Base-by-base conservation (phyloP, 2,329 filamentous ascomycete species). In the Teratosphaeriaceae sp. region DNA sequence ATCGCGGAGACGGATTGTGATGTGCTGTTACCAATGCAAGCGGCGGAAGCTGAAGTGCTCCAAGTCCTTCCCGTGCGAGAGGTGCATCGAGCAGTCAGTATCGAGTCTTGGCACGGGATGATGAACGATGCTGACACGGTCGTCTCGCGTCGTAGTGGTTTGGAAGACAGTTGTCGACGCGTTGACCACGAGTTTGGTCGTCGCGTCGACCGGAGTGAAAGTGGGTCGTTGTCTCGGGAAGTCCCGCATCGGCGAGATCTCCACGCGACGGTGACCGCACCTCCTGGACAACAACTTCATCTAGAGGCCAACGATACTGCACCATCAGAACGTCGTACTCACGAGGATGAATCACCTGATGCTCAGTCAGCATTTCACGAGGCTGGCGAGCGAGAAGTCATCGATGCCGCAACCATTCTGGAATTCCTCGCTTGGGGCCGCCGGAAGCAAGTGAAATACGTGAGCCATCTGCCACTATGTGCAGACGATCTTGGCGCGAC, bases 401-500 rank as follows among this genome's bases (percentile, higher is more conserved):
- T 29, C 12, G 41, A 46, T n/a, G 43, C 43, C 19, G 43, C 43
- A 11, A 46, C 43, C 1, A 42, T 46, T 11, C 43, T 46, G 15
- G 43, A 46, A 27, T 46, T 46, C 21, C n/a, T 46, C n/a, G 43
- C 43, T 3, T 46, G 43, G 43, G 43, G 43, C 19, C 26, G 43
- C 9, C 29, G 43, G 7, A 46, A 46, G 29, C 34, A 46, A 36
- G 43, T 46, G 15, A 23, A 40, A 6, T 46, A 42, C 34, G 38
- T 31, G 8, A 42, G 39, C 1, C 39, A 42, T 15, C 43, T 42
- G 8, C 26, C 38, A 16, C n/a, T 11, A 12, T 43, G 8, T 12
- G 24, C 18, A 2, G 40, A 38, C n/a, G 30, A 27, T 18, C 15
- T 5, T 15, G 22, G 5, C 24, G 35, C 13, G 19, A 43, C n/a